phyloP scores from a whole-genome alignment of 129 eudicot species.

The Solidago caesia region DNA sequence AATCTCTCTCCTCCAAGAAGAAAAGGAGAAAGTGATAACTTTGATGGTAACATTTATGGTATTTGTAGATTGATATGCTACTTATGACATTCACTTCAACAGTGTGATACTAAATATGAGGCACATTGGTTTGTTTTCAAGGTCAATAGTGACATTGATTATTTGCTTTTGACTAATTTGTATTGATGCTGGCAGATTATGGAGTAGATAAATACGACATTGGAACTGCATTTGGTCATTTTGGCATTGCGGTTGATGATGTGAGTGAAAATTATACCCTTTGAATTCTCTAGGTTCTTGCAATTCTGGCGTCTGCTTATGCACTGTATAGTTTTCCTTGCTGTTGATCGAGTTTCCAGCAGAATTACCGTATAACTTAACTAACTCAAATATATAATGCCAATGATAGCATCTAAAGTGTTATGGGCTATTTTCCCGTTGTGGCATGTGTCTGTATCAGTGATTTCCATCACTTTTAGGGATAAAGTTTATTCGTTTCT shows the following conservation, averaged over 20 bases:
- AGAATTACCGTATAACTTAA: not conserved
- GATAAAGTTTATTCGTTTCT: conserved; percentile 13
- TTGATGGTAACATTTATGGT: conserved; percentile 14
- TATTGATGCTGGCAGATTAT: conserved; percentile 59
- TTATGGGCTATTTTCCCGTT: not conserved
- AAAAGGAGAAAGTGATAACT: not conserved
- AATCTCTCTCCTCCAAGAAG: not conserved
- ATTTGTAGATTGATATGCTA: not conserved
- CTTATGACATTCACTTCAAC: conserved; percentile 7
- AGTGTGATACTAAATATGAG: conserved; percentile 12
- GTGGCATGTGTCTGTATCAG: not conserved
- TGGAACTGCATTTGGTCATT: conserved; percentile 88
- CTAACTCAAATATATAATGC: too few species aligned
- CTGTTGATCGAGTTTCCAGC: conserved; percentile 15
- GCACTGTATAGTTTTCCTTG: not conserved
- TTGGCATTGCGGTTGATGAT: conserved; percentile 92
- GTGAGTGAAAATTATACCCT: conserved; percentile 41
- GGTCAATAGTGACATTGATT: not conserved
- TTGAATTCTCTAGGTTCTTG: not conserved
- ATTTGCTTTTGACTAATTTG: conserved; percentile 16
- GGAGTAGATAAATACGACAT: conserved; percentile 91
- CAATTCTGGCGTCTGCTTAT: conserved; percentile 11
- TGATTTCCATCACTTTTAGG: not conserved
- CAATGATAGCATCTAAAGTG: not conserved
- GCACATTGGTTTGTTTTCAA: conserved; percentile 12